Base-by-base conservation (phyloP, 129 eudicot genomes). In the Flaveria bidentis region DNA sequence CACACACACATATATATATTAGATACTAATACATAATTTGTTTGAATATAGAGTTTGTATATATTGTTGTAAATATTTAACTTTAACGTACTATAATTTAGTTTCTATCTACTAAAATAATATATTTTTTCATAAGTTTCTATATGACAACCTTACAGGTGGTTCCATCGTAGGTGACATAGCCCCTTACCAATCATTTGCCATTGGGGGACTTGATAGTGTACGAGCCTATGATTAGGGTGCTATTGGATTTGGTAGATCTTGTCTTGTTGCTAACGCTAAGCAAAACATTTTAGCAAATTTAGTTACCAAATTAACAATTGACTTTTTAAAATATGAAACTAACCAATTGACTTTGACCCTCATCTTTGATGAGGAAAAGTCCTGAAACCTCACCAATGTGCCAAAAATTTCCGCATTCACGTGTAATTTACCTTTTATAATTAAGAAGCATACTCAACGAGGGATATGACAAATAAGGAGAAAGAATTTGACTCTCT, bases 141-240 rank as follows among this genome's bases (percentile, higher is more conserved):
- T 17, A 58, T 62, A 76, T 68, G 57, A 82, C 91, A 94, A 97
- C 84, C 86, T 94, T 69, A 89, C 91, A 74, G 96, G 99, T 77
- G 99, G 99, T 55, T 94, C 93, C 12, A 76, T 91, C 26, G 99
- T 91, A 28, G 99, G 97, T 65, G 96, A 91, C 80, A 91, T 91
- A 69, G 97, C 99, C 73, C 99, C 99, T 77, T 94, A 94, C 80
- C 97, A 94, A 86, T 97, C 97, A 67, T 91, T 94, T 84, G 88
- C 99, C 10, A 89, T 94, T 0, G 99, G 99, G 45, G 99, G 99
- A 67, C 87, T 83, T 61, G 96, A 96, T 67, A 91, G 99, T 74
- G 94, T 94, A 57, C 87, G 99, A 45, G 97, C 97, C 55, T 94
- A 94, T 69, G 97, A 94, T 33, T 96, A 91, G 76, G 97, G 97